These are phyloP conservation scores for Colletotrichum lupini DNA, from an alignment of 2,329 filamentous ascomycete genomes.

Conservation along the genomic window DNA sequence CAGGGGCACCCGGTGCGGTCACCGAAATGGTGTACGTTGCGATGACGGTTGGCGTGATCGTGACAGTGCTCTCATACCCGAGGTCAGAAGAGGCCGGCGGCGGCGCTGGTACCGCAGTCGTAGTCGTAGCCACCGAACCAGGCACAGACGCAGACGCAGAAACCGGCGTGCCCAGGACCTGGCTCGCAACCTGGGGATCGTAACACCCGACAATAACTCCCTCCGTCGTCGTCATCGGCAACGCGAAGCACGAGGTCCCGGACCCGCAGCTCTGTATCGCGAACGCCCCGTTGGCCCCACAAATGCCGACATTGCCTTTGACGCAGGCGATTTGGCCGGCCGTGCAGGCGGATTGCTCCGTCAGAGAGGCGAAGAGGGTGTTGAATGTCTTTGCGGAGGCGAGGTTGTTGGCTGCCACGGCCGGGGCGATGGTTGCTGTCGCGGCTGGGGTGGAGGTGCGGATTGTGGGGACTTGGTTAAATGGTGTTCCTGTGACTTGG, in stretches of 20 bases:
- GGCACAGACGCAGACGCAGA: slow-evolving; percentile 36
- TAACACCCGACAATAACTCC: slow-evolving; percentile 64
- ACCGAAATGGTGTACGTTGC: slow-evolving; percentile 31
- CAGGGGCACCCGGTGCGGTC: slow-evolving; percentile 6
- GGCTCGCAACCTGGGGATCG: slow-evolving; percentile 50
- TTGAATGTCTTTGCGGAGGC: slow-evolving; percentile 59
- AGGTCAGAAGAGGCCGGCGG: background rate
- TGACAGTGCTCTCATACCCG: slow-evolving; percentile 19
- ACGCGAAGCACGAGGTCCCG: slow-evolving; percentile 59
- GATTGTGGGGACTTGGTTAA: slow-evolving; percentile 55
- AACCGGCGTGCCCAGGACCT: slow-evolving; percentile 51
- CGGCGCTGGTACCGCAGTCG: slow-evolving; percentile 2
- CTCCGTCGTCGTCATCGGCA: slow-evolving; percentile 61
- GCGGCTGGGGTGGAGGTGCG: slow-evolving; percentile 47
- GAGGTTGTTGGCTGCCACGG: slow-evolving; percentile 57
- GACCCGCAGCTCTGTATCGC: slow-evolving; percentile 50
- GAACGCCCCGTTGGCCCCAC: slow-evolving; percentile 54
- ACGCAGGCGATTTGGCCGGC: slow-evolving; percentile 64
- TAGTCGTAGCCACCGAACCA: slow-evolving; percentile 8
- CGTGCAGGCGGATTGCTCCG: slow-evolving; percentile 57
- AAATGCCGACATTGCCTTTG: slow-evolving; percentile 59
- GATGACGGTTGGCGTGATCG: slow-evolving; percentile 22
- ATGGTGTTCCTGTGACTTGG: slow-evolving; percentile 47
- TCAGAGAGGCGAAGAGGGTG: slow-evolving; percentile 55
- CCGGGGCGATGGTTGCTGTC: slow-evolving; percentile 53